Base-by-base conservation (phyloP, 2,329 filamentous ascomycete species). In the Grosmannia serpens region DNA sequence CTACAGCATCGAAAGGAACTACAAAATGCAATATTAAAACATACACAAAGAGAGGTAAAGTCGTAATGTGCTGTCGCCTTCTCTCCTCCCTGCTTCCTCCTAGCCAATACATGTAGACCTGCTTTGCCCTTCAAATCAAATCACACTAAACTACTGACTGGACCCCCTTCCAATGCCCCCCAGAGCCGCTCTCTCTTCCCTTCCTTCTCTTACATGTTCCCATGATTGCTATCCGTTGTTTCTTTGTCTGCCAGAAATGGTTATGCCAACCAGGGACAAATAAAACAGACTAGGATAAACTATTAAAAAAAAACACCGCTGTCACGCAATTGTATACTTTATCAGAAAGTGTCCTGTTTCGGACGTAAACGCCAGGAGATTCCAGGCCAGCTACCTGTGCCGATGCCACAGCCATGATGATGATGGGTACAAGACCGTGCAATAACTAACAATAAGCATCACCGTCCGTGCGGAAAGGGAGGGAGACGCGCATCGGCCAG, bases 11-110 rank as follows among this genome's bases (percentile, higher is more conserved):
- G 6, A 11, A 13, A 31, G 24, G 9, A 29, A 17, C n/a, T 49
- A 56, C 55, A 56, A 38, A 51, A 52, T 57, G 51, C 26, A 57
- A 35, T 49, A 56, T 4, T 55, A 55, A 46, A 38, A 47, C 47
- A 50, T 55, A 55, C 53, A 55, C 24, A 47, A 55, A 55, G 10
- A 20, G 38, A 53, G 20, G 31, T 52, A 13, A n/a, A 27, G 33
- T 22, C 33, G 20, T 27, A 6, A 10, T 22, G 15, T 41, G 52
- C 52, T 41, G 33, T 33, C 35, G 20, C 33, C 50, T 52, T 22
- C 27, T 52, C 52, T 54, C 17, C 52, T 41, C 35, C n/a, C 33
- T 24, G 24, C 10, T 22, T 53, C 51, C 33, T 38, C 27, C 51
- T 17, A 38, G 51, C 31, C n/a, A 38, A 22, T 33, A 33, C 50